A percentile compares a stretch with the other conserved stretches of the same genome.
Evolutionary conservation across 352 stramenopile species (phyloP).

Genomic region (Globisporangium irregulare): DNA sequence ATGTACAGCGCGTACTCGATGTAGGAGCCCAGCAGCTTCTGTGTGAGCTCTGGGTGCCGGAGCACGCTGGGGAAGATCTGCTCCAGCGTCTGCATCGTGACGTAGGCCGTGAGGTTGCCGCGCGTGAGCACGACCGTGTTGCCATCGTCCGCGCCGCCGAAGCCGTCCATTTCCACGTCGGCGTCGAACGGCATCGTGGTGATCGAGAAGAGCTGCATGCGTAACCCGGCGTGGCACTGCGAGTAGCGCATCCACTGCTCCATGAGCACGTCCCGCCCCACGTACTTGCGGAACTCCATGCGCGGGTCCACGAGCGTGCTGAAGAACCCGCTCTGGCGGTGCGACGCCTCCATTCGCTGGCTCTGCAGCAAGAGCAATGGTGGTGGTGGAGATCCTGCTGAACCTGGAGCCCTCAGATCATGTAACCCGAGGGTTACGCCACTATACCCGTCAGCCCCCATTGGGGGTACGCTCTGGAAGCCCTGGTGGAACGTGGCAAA

Average conservation of each 20-base stretch:
- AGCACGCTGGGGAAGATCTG: conserved; percentile 18
- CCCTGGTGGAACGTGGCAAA: conserved; percentile 23
- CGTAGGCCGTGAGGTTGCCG: conserved; percentile 14
- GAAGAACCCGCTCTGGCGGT: conserved; percentile 19
- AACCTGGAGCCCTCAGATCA: neutral
- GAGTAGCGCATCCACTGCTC: conserved; percentile 23
- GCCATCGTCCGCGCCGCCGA: neutral
- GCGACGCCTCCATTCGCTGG: conserved; percentile 7
- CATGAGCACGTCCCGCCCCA: conserved; percentile 18
- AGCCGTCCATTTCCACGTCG: neutral
- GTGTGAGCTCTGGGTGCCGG: neutral
- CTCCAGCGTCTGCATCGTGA: conserved; percentile 19
- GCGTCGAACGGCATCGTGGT: neutral
- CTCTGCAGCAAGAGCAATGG: neutral
- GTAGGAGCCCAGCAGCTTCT: conserved; percentile 17
- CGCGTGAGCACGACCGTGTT: conserved; percentile 3
- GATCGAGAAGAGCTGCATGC: conserved; percentile 15
- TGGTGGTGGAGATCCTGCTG: neutral
- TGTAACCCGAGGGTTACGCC: neutral
- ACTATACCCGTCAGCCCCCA: neutral
- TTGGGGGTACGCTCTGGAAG: conserved; percentile 7
- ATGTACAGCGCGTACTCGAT: conserved; percentile 24
- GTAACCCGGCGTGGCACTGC: conserved; percentile 13
- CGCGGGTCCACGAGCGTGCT: conserved; percentile 9
- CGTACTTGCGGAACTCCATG: conserved; percentile 16